These are phyloP conservation scores for Pterulicium gracile DNA, from an alignment of 1,284 basidiomycete genomes.

Conservation along the genomic window DNA sequence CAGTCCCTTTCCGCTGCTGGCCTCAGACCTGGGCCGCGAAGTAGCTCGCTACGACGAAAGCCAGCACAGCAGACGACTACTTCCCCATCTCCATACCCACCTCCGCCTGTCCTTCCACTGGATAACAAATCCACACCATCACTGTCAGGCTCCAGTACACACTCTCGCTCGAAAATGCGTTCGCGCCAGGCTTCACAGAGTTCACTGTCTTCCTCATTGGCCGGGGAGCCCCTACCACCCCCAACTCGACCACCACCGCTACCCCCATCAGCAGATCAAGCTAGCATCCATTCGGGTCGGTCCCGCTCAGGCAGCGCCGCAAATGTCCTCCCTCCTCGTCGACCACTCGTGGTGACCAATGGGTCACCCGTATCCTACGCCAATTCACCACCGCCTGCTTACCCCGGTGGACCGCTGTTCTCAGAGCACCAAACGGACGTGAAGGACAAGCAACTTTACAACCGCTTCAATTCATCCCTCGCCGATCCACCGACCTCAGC, in stretches of 20 bases:
- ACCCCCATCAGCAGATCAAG: not conserved
- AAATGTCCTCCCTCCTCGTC: not conserved
- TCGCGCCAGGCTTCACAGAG: not conserved
- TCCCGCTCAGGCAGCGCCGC: not conserved
- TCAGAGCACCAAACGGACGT: not conserved
- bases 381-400: not conserved
- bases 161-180: too few species aligned
- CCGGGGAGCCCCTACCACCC: not conserved
- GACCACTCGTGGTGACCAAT: not conserved
- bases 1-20: not conserved
- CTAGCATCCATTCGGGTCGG: not conserved
- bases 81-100: not conserved
- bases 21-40: not conserved
- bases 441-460: not conserved
- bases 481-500: not conserved
- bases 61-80: not conserved
- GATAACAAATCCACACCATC: not conserved
- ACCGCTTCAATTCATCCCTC: not conserved
- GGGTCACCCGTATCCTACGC: not conserved
- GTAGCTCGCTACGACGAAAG: not conserved
- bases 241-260: not conserved
- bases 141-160: not conserved
- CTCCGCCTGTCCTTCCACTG: not conserved
- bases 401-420: not conserved
- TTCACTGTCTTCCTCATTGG: not conserved